phyloP scores from a whole-genome alignment of 1,284 basidiomycete genomes.

The Cutaneotrichosporon curvatum region DNA sequence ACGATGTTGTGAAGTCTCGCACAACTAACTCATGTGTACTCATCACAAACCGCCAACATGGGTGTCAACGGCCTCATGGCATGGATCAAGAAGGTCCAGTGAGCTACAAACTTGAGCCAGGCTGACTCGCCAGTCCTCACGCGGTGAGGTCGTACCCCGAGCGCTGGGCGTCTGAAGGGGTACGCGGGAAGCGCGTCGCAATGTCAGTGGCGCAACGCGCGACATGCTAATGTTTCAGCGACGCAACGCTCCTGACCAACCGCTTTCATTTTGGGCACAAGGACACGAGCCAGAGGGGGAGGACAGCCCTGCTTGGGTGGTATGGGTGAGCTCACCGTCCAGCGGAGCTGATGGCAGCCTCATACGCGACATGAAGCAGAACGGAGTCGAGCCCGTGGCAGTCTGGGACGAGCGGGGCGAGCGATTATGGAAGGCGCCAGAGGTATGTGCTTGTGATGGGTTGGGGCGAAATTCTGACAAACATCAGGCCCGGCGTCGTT shows the following conservation, averaged over 20 bases:
- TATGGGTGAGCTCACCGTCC: conserved; percentile 30
- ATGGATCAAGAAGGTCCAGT: conserved; percentile 37
- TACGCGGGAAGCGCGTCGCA: conserved; percentile 38
- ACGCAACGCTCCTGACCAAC: conserved; percentile 43
- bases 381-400: conserved; percentile 36
- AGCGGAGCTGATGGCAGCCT: conserved; percentile 23
- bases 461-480: background rate
- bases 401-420: conserved; percentile 43
- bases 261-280: conserved; percentile 38
- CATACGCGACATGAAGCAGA: conserved; percentile 32
- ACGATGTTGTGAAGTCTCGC: too few species aligned
- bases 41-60: conserved; percentile 21
- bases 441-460: conserved; percentile 21
- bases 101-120: conserved; percentile 1
- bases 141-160: conserved; percentile 22
- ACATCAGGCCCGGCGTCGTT: conserved; percentile 16
- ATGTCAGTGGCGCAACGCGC: conserved; percentile 20
- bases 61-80: conserved; percentile 35
- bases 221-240: conserved; percentile 18
- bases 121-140: conserved; percentile 24
- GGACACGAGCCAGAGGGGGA: conserved; percentile 17
- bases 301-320: conserved; percentile 40
- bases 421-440: conserved; percentile 43
- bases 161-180: conserved; percentile 30
- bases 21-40: too few species aligned